Conservation (phyloP, 768 basidiomycete genomes). For the Epithele typhae region DNA sequence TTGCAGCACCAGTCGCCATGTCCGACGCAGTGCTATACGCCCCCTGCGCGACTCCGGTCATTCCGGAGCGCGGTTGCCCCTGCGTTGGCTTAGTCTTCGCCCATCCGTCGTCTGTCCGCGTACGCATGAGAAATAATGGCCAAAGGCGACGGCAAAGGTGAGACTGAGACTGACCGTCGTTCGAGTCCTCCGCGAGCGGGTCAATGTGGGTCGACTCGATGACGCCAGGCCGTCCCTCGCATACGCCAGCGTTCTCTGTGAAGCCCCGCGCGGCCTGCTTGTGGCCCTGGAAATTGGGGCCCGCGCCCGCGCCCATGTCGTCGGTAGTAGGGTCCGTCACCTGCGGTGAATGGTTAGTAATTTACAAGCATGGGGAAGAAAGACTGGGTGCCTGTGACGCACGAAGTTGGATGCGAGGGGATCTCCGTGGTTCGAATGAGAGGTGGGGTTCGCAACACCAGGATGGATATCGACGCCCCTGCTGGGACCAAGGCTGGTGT, state of each 20-base stretch:
- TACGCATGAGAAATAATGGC: not conserved
- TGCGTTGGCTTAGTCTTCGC: conserved; percentile 28
- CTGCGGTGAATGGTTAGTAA: conserved; percentile 18
- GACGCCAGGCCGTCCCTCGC: conserved; percentile 51
- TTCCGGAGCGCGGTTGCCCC: conserved; percentile 9
- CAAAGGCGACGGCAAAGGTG: not conserved
- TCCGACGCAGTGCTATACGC: conserved; percentile 16
- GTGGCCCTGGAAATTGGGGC: conserved; percentile 35
- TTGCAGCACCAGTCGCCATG: conserved; percentile 22
- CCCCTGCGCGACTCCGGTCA: conserved; percentile 4
- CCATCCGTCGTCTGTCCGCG: conserved; percentile 37
- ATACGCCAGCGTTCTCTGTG: conserved; percentile 42
- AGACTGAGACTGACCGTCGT: conserved; percentile 29
- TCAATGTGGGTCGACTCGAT: conserved; percentile 52
- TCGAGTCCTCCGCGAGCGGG: conserved; percentile 43
- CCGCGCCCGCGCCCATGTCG: conserved; percentile 38
- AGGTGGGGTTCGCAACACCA: conserved; percentile 43
- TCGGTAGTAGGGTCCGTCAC: conserved; percentile 38
- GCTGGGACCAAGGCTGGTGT: conserved; percentile 22
- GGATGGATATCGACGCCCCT: conserved; percentile 37
- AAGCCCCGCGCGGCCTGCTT: conserved; percentile 36
- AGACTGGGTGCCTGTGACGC: conserved; percentile 11
- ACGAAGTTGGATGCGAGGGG: conserved; percentile 42
- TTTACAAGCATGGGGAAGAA: not conserved
- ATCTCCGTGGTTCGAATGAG: conserved; percentile 30